Evolutionary conservation across 2,329 filamentous ascomycete genomes (phyloP).

Genomic region (Lasiodiplodia sp.): DNA sequence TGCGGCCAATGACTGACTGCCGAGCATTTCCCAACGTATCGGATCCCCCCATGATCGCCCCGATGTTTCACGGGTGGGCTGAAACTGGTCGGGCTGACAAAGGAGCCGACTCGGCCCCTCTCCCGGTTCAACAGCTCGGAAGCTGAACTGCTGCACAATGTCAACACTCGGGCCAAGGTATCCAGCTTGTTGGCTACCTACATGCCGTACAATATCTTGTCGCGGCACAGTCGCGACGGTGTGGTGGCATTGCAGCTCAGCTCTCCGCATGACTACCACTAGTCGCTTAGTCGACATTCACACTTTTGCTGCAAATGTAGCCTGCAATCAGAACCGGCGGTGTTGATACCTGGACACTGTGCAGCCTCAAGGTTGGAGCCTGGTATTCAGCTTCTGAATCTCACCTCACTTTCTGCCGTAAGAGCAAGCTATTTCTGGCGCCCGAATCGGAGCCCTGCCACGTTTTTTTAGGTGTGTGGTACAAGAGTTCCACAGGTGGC

Average conservation of each 20-base stretch:
- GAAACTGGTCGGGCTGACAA: constrained; percentile 1
- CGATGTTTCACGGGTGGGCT: constrained; percentile 6
- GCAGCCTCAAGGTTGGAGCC: not conserved
- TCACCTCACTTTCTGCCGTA: not conserved
- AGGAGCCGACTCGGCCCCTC: constrained; percentile 14
- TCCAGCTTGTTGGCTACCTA: not conserved
- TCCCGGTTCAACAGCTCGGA: constrained; percentile 6
- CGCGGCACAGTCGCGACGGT: not conserved
- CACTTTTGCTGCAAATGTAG: not conserved
- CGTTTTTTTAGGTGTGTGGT: not conserved
- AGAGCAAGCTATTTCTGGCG: not conserved
- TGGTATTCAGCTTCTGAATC: not conserved
- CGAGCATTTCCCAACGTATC: not conserved
- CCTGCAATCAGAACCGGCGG: constrained; percentile 26
- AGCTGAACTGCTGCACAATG: not conserved
- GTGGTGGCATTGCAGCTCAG: constrained; percentile 11
- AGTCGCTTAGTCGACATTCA: not conserved
- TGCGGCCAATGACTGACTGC: not conserved
- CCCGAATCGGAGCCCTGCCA: not conserved
- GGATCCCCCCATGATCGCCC: constrained; percentile 16
- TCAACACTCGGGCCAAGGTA: not conserved
- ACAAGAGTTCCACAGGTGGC: not conserved
- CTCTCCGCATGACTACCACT: not conserved
- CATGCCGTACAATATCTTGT: not conserved
- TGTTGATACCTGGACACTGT: constrained; percentile 57